Percentiles rank a stretch among this genome's conserved stretches.
These are phyloP conservation scores for Paecilomyces niveus DNA, from an alignment of 2,329 filamentous ascomycete species.

Conservation along the genomic window DNA sequence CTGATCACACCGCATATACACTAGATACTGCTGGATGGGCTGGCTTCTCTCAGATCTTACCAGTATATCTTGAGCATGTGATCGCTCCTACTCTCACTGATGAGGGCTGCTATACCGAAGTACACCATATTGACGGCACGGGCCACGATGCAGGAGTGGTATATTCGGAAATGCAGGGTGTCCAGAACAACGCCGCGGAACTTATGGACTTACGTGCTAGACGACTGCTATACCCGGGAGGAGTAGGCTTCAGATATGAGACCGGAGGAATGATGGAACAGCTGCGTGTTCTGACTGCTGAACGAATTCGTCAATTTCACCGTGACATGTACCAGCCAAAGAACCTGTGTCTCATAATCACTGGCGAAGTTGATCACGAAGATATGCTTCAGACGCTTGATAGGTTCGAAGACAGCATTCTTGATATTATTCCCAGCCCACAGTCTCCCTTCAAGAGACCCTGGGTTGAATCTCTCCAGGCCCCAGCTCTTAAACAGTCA, in stretches of 20 bases:
- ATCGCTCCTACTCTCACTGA: slow-evolving; percentile 88
- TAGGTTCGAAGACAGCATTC: slow-evolving; percentile 78
- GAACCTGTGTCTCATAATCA: slow-evolving; percentile 83
- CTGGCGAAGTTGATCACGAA: slow-evolving; percentile 82
- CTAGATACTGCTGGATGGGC: slow-evolving; percentile 95
- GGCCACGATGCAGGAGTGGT: slow-evolving; percentile 95
- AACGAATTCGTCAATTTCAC: slow-evolving; percentile 91
- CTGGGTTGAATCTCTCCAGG: slow-evolving; percentile 82
- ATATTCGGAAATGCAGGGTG: slow-evolving; percentile 97
- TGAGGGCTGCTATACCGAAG: slow-evolving; percentile 87
- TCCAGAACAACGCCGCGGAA: slow-evolving; percentile 76
- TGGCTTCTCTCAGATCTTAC: slow-evolving; percentile 88
- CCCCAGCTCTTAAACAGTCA: slow-evolving; percentile 64
- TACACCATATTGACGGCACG: slow-evolving; percentile 88
- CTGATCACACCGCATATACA: slow-evolving; percentile 93
- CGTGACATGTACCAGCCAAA: slow-evolving; percentile 96
- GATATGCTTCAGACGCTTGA: slow-evolving; percentile 76
- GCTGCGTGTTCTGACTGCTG: slow-evolving; percentile 73
- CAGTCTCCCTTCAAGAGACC: slow-evolving; percentile 74
- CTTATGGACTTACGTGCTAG: slow-evolving; percentile 81
- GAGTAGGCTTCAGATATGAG: slow-evolving; percentile 90
- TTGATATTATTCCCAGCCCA: slow-evolving; percentile 69
- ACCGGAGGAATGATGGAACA: slow-evolving; percentile 97
- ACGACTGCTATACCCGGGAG: slow-evolving; percentile 76
- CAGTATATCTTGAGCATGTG: slow-evolving; percentile 91